These are phyloP conservation scores for Dipsacomyces acuminosporus DNA, from an alignment of 371 early-diverging fungal species.

Conservation along the genomic window DNA sequence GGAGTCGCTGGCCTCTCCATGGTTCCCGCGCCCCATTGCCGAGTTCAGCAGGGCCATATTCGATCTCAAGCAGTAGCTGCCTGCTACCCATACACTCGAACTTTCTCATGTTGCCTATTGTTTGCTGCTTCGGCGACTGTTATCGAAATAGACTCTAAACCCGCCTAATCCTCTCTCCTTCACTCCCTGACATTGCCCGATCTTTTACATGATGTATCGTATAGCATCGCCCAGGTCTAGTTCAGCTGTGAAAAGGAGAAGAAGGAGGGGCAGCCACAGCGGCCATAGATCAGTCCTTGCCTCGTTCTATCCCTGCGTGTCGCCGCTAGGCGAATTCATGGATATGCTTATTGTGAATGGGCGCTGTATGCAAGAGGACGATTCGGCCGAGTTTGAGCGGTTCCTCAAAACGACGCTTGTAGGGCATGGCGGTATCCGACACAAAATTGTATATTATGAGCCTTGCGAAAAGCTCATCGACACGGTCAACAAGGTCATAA, in stretches of 20 bases:
- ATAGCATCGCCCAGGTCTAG: no score
- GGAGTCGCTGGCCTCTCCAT: constrained; percentile 57
- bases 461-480: constrained; percentile 27
- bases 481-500: constrained; percentile 19
- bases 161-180: no score
- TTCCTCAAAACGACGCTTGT: constrained; percentile 29
- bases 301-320: constrained; percentile 13
- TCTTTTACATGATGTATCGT: no score
- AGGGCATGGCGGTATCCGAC: constrained; percentile 13
- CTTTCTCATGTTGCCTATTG: no score
- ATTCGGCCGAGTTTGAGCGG: constrained; percentile 7
- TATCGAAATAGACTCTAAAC: no score
- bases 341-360: constrained; percentile 17
- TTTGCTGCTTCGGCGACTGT: no score
- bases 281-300: constrained; percentile 1
- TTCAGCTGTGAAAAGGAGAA: not conserved
- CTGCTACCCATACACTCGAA: no score
- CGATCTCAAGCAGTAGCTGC: not conserved
- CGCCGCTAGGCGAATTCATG: constrained; percentile 24
- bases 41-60: constrained; percentile 68
- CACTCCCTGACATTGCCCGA: no score
- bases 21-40: constrained; percentile 62
- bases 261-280: not conserved
- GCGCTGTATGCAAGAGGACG: constrained; percentile 8
- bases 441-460: constrained; percentile 7